Percentiles rank a stretch among this genome's conserved stretches.
These are phyloP conservation scores for Bretschneidera sinensis DNA, from an alignment of 345 rosid genomes.

Conservation along the genomic window DNA sequence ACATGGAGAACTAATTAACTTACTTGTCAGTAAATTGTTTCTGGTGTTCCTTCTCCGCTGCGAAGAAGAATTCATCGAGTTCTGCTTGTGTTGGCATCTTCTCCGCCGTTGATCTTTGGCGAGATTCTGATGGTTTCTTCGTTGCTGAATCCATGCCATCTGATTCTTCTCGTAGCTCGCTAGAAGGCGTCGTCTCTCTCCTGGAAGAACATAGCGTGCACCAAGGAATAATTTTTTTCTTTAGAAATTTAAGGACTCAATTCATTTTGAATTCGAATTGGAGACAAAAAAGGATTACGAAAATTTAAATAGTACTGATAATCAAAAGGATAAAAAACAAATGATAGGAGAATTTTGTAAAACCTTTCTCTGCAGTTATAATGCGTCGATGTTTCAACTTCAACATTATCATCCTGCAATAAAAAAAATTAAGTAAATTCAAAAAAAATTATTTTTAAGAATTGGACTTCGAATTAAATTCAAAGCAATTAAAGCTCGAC, in stretches of 20 bases:
- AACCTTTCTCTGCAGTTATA: conserved; percentile 38
- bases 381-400: conserved; percentile 51
- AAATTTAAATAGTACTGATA: too few species aligned
- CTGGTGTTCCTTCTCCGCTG: conserved; percentile 32
- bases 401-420: conserved; percentile 43
- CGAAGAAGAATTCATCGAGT: conserved; percentile 63
- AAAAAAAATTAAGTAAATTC: conserved; percentile 13
- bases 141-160: conserved; percentile 34
- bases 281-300: background rate
- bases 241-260: too few species aligned
- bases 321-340: background rate
- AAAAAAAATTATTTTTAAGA: conserved; percentile 2
- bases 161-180: conserved; percentile 26
- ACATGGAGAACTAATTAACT: conserved; percentile 15
- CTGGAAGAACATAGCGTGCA: conserved; percentile 10
- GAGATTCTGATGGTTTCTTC: conserved; percentile 26
- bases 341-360: background rate
- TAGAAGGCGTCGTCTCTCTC: conserved; percentile 38
- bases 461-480: conserved; percentile 14
- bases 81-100: conserved; percentile 47
- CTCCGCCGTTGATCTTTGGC: conserved; percentile 30
- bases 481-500: conserved; percentile 23
- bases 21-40: conserved; percentile 53
- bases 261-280: too few species aligned
- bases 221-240: too few species aligned